phyloP scores from a whole-genome alignment of 75 land plant genomes.

The Azolla pinnata region DNA sequence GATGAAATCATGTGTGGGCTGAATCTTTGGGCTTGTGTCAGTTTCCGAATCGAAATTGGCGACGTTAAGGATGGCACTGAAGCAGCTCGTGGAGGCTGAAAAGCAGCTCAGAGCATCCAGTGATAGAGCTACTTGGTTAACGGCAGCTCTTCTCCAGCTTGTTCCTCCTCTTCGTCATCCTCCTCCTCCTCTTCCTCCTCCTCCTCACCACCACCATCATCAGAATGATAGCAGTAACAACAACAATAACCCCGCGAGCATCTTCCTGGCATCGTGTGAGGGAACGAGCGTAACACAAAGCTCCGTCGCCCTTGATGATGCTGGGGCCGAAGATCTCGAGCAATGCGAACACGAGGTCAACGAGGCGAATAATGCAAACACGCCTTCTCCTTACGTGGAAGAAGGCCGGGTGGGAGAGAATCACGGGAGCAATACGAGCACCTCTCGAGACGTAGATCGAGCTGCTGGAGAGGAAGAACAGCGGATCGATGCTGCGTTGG shows the following conservation, averaged over 20 bases:
- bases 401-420: too few species aligned
- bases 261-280: background rate
- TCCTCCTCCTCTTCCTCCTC: background rate
- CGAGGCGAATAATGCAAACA: too few species aligned
- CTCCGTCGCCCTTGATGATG: background rate
- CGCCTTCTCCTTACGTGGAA: too few species aligned
- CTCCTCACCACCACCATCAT: background rate
- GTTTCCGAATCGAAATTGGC: conserved; percentile 43
- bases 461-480: too few species aligned
- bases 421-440: too few species aligned
- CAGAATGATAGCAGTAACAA: conserved; percentile 9
- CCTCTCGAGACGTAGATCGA: too few species aligned
- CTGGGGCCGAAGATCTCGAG: too few species aligned
- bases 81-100: conserved; percentile 62
- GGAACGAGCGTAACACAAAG: background rate
- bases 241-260: conserved; percentile 12
- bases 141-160: conserved; percentile 62
- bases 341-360: too few species aligned
- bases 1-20: too few species aligned
- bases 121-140: conserved; percentile 67
- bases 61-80: conserved; percentile 51
- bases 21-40: too few species aligned
- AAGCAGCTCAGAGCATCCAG: conserved; percentile 63
- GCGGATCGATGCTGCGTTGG: too few species aligned
- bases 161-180: conserved; percentile 26